Percentiles rank a stretch among this genome's conserved stretches.
These are phyloP conservation scores for Auriscalpium vulgare DNA, from an alignment of 768 basidiomycete genomes.

Conservation along the genomic window DNA sequence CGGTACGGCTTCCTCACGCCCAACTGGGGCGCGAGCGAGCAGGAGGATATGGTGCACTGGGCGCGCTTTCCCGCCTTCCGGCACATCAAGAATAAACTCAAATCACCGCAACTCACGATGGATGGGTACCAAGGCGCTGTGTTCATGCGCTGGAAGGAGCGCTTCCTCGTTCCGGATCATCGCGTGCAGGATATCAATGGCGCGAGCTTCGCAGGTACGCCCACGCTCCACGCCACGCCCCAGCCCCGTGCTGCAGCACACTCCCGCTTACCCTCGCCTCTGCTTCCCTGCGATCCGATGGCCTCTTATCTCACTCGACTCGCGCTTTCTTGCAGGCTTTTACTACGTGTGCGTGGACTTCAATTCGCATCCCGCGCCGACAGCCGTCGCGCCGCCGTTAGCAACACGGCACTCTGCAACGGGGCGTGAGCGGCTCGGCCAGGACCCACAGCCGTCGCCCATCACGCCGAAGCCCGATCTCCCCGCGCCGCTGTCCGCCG, in stretches of 20 bases:
- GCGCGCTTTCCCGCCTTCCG: constrained; percentile 86
- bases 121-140: constrained; percentile 74
- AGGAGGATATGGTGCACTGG: constrained; percentile 94
- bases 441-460: neutral
- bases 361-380: constrained; percentile 46
- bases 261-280: no score
- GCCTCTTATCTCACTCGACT: constrained; percentile 2
- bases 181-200: constrained; percentile 90
- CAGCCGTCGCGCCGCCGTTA: constrained; percentile 29
- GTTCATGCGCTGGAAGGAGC: constrained; percentile 97
- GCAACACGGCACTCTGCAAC: constrained; percentile 25
- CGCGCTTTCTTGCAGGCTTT: constrained; percentile 48
- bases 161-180: constrained; percentile 93
- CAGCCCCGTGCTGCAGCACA: neutral
- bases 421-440: constrained; percentile 22
- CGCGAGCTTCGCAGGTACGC: constrained; percentile 87
- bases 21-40: constrained; percentile 85
- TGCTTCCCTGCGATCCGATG: neutral
- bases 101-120: constrained; percentile 72
- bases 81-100: constrained; percentile 71
- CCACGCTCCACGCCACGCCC: neutral
- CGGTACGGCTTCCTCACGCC: constrained; percentile 87
- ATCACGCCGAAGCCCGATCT: constrained; percentile 22
- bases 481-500: constrained; percentile 25
- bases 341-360: constrained; percentile 95